Conservation (phyloP, 1,139 yeast genomes). For the Candida frijolesensis region DNA sequence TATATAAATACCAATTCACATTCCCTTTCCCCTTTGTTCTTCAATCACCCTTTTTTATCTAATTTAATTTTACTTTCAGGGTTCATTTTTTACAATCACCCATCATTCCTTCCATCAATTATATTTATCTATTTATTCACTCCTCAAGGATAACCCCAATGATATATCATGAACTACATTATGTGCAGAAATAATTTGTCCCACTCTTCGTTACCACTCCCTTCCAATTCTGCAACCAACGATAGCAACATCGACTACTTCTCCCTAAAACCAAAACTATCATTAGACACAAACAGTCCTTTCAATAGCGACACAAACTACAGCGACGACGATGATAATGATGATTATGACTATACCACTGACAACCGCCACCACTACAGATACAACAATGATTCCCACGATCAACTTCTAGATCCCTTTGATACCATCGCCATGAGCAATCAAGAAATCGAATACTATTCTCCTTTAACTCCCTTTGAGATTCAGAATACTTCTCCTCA, state of each 20-base stretch:
- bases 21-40: neutral
- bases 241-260: slow-evolving; percentile 11
- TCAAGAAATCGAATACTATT: slow-evolving; percentile 9
- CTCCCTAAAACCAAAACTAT: slow-evolving; percentile 16
- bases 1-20: neutral
- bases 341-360: slow-evolving; percentile 6
- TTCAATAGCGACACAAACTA: neutral
- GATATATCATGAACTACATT: neutral
- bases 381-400: neutral
- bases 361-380: slow-evolving; percentile 3
- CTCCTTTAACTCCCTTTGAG: slow-evolving; percentile 18
- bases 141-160: neutral
- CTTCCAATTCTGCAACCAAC: slow-evolving; percentile 1
- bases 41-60: neutral
- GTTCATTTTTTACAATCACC: neutral
- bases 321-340: slow-evolving; percentile 1
- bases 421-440: slow-evolving; percentile 6
- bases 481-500: slow-evolving; percentile 3
- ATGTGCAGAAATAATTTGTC: slow-evolving; percentile 7
- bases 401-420: slow-evolving; percentile 6
- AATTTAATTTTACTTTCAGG: neutral
- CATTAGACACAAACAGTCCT: slow-evolving; percentile 10
- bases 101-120: neutral
- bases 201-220: slow-evolving; percentile 2
- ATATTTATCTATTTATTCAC: neutral